These are phyloP conservation scores for Arthrobotrys iridis DNA, from an alignment of 2,329 filamentous ascomycete species.

Conservation along the genomic window DNA sequence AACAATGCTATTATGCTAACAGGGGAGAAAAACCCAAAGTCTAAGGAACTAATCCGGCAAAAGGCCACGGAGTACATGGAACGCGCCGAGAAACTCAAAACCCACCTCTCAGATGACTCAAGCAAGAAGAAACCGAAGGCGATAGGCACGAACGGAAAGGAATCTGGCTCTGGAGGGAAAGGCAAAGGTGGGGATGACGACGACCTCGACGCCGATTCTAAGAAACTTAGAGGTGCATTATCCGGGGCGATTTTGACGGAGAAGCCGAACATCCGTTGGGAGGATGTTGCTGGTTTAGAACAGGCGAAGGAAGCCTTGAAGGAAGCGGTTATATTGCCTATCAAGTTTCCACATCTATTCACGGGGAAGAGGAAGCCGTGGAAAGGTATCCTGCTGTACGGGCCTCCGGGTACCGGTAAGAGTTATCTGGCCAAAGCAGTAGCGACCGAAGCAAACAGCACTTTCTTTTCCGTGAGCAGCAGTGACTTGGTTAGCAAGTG, in stretches of 20 bases:
- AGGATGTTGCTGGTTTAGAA: slow-evolving; percentile 95
- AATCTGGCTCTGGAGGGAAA: slow-evolving; percentile 67
- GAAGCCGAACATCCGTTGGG: slow-evolving; percentile 96
- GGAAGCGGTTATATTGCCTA: slow-evolving; percentile 95
- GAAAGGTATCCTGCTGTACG: slow-evolving; percentile 97
- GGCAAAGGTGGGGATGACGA: slow-evolving; percentile 71
- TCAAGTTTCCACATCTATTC: slow-evolving; percentile 97
- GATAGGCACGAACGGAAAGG: slow-evolving; percentile 65
- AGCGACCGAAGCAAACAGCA: slow-evolving; percentile 97
- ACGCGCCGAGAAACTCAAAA: slow-evolving; percentile 96
- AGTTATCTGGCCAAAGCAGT: slow-evolving; percentile 97
- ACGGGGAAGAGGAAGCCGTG: slow-evolving; percentile 95
- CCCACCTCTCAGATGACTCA: slow-evolving; percentile 81
- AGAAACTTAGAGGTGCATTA: slow-evolving; percentile 91
- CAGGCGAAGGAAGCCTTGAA: slow-evolving; percentile 95
- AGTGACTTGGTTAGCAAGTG: slow-evolving; percentile 98
- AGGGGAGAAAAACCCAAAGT: slow-evolving; percentile 93
- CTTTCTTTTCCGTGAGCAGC: slow-evolving; percentile 98
- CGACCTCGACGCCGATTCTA: slow-evolving; percentile 83
- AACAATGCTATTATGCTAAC: not conserved
- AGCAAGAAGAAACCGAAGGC: slow-evolving; percentile 67
- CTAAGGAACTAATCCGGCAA: slow-evolving; percentile 95
- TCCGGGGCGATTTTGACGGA: slow-evolving; percentile 93
- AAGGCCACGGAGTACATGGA: slow-evolving; percentile 99
- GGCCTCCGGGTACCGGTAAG: slow-evolving; percentile 96